Evolutionary conservation across 2,329 filamentous ascomycete species (phyloP).

Genomic region (Trichophyton equinum): DNA sequence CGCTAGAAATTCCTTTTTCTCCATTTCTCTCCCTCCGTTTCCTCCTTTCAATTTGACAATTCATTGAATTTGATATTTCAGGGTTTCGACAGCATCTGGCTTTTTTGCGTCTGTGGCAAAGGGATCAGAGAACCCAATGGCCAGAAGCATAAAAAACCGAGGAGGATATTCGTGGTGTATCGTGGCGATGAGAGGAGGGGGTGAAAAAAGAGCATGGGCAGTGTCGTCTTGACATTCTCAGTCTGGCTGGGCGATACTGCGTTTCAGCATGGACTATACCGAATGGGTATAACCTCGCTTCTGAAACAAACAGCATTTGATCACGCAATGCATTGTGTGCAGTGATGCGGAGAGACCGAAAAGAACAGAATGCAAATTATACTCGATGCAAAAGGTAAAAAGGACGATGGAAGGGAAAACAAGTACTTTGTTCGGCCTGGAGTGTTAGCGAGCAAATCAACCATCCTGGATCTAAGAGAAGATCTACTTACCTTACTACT

Average conservation of each 20-base stretch:
- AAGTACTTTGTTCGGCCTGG: not conserved
- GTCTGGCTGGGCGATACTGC: not conserved
- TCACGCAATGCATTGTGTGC: conserved; percentile 1
- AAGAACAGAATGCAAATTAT: conserved; percentile 1
- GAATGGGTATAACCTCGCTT: conserved; percentile 1
- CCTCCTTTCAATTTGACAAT: not conserved
- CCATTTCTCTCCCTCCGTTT: not conserved
- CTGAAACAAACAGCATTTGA: not conserved
- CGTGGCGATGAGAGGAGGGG: not conserved
- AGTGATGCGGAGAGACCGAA: not conserved
- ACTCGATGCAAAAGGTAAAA: not conserved
- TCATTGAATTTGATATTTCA: not conserved
- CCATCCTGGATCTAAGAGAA: not conserved
- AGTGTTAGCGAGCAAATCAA: not conserved
- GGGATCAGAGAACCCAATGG: not conserved
- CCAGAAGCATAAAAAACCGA: not conserved
- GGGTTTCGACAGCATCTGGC: not conserved
- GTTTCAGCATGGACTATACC: conserved; percentile 1
- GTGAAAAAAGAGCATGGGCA: not conserved
- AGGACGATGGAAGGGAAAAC: not conserved
- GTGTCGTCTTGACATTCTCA: not conserved
- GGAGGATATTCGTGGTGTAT: not conserved
- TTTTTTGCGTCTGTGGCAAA: not conserved
- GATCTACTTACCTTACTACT: not conserved
- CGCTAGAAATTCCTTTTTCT: not conserved